Conservation (phyloP, 2,329 filamentous ascomycete genomes). For the Botryotinia globosa region DNA sequence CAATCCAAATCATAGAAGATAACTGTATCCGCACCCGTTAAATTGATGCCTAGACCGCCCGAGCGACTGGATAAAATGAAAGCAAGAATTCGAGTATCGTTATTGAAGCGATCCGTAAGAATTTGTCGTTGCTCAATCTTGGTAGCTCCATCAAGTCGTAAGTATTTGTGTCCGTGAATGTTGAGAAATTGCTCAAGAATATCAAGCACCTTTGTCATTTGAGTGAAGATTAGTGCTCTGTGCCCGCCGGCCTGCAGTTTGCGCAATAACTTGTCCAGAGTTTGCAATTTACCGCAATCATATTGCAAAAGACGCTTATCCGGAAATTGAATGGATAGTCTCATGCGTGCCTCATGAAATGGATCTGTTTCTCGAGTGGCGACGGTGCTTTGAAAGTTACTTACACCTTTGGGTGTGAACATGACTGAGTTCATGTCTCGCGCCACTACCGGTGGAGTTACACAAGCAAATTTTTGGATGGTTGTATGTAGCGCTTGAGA, state of each 20-base stretch:
- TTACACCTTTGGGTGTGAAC: constrained; percentile 58
- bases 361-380: constrained; percentile 67
- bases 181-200: constrained; percentile 97
- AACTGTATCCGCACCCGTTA: constrained; percentile 94
- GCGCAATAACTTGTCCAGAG: constrained; percentile 80
- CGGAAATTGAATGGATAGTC: constrained; percentile 91
- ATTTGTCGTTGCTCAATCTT: constrained; percentile 95
- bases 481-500: constrained; percentile 69
- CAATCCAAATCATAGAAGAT: constrained; percentile 99
- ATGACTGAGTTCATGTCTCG: constrained; percentile 69
- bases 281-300: constrained; percentile 94
- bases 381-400: constrained; percentile 55
- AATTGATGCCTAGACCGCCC: constrained; percentile 90
- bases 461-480: constrained; percentile 85
- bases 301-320: constrained; percentile 96
- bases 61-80: constrained; percentile 96
- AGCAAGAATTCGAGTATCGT: constrained; percentile 84
- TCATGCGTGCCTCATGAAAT: constrained; percentile 91
- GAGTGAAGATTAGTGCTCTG: constrained; percentile 94
- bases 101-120: constrained; percentile 94
- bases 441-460: constrained; percentile 85
- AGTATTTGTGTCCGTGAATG: constrained; percentile 94
- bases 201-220: constrained; percentile 98
- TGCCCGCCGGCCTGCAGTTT: constrained; percentile 86
- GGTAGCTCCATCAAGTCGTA: constrained; percentile 92